Conservation (phyloP, 306 rosid genomes). For the Lupinus albus region DNA sequence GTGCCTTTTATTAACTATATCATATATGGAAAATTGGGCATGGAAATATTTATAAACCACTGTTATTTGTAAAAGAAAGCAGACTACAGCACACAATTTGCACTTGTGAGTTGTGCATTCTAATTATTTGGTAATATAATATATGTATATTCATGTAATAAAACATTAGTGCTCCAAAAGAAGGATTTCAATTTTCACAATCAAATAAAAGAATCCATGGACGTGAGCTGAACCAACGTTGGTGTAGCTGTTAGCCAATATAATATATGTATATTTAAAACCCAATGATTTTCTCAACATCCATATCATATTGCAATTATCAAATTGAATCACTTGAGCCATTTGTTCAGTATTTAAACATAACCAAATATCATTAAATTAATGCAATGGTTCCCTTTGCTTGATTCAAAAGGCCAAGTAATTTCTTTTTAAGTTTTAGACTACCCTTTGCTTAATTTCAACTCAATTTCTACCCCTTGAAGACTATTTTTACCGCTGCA, state of each 20-base stretch:
- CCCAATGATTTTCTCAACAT: slow-evolving; percentile 38
- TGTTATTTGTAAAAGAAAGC: background rate
- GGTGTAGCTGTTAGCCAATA: slow-evolving; percentile 36
- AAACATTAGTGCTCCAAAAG: background rate
- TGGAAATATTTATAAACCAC: background rate
- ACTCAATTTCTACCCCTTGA: slow-evolving; percentile 44
- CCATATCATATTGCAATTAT: slow-evolving; percentile 52
- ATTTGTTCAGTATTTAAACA: slow-evolving; percentile 28
- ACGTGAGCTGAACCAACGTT: slow-evolving; percentile 36
- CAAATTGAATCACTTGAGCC: slow-evolving; percentile 39
- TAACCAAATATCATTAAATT: slow-evolving; percentile 38
- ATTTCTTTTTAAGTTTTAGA: slow-evolving; percentile 32
- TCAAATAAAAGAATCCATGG: background rate
- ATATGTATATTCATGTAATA: background rate
- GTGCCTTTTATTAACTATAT: no score
- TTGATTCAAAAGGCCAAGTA: slow-evolving; percentile 47
- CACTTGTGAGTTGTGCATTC: background rate
- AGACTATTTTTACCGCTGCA: slow-evolving; percentile 44
- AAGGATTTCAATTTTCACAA: background rate
- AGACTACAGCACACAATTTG: background rate
- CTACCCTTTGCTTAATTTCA: slow-evolving; percentile 34
- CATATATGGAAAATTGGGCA: background rate
- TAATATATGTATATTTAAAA: no score
- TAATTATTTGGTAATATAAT: background rate
- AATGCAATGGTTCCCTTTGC: slow-evolving; percentile 39